Evolutionary conservation across 768 basidiomycete species (phyloP).

Genomic region (Pleurotus pulmonarius): DNA sequence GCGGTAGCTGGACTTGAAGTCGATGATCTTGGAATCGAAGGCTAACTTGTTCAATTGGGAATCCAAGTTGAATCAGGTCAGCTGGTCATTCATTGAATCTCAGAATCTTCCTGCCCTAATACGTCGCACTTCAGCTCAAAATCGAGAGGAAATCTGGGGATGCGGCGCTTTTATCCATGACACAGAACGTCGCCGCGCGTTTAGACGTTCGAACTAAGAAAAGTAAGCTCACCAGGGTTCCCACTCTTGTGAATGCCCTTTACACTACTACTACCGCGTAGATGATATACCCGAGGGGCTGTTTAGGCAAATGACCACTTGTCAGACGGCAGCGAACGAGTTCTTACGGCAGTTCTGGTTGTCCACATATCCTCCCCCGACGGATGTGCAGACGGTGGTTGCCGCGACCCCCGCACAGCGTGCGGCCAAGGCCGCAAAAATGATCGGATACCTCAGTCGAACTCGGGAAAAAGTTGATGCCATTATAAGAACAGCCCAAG

Average conservation of each 20-base stretch:
- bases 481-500: conserved; percentile 60
- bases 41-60: conserved; percentile 55
- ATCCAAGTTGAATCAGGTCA: conserved; percentile 51
- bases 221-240: conserved; percentile 37
- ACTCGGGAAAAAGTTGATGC: conserved; percentile 81
- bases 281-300: conserved; percentile 79
- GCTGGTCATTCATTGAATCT: conserved; percentile 10
- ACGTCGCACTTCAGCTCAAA: conserved; percentile 43
- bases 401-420: conserved; percentile 63
- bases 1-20: conserved; percentile 45
- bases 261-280: conserved; percentile 21
- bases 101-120: neutral
- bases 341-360: conserved; percentile 97
- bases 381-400: conserved; percentile 47
- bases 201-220: conserved; percentile 63
- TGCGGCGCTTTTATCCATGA: conserved; percentile 69
- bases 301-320: conserved; percentile 80
- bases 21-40: conserved; percentile 45
- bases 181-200: conserved; percentile 71
- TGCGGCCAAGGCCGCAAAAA: conserved; percentile 76
- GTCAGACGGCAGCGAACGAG: conserved; percentile 92
- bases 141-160: conserved; percentile 68
- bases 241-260: neutral
- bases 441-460: conserved; percentile 78
- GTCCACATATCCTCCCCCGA: conserved; percentile 71